Conservation (phyloP, 495 filamentous ascomycete genomes). For the Platismatia glauca region DNA sequence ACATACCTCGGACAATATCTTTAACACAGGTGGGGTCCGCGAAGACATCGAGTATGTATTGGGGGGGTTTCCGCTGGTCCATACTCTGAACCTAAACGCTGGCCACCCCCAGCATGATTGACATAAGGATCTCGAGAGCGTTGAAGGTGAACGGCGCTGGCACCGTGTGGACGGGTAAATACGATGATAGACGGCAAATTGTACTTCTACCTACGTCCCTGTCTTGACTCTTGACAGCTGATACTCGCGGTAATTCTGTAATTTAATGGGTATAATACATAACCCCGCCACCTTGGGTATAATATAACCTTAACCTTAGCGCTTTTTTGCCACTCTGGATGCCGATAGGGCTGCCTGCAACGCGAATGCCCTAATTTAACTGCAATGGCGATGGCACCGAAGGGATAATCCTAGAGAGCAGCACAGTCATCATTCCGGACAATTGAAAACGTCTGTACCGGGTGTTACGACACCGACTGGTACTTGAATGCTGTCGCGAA, state of each 20-base stretch:
- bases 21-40: slow-evolving; percentile 72
- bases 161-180: not conserved
- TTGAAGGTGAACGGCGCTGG: not conserved
- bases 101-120: slow-evolving; percentile 3
- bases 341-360: not conserved
- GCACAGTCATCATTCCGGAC: not conserved
- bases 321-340: too few relatives aligned
- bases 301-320: too few relatives aligned
- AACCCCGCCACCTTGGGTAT: too few relatives aligned
- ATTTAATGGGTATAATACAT: too few relatives aligned
- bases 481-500: slow-evolving; percentile 1
- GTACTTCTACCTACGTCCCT: not conserved
- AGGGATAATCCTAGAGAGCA: too few relatives aligned
- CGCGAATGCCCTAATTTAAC: too few relatives aligned
- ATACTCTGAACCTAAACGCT: slow-evolving; percentile 25
- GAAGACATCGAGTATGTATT: slow-evolving; percentile 78
- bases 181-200: not conserved
- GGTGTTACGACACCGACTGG: not conserved
- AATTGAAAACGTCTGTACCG: not conserved
- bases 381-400: too few relatives aligned
- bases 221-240: not conserved
- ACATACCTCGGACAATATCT: slow-evolving; percentile 81
- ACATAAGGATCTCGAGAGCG: not conserved
- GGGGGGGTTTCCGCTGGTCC: slow-evolving; percentile 58
- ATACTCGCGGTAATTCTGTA: too few relatives aligned